phyloP scores from a whole-genome alignment of 1,139 yeast genomes.

The Candida sp. region DNA sequence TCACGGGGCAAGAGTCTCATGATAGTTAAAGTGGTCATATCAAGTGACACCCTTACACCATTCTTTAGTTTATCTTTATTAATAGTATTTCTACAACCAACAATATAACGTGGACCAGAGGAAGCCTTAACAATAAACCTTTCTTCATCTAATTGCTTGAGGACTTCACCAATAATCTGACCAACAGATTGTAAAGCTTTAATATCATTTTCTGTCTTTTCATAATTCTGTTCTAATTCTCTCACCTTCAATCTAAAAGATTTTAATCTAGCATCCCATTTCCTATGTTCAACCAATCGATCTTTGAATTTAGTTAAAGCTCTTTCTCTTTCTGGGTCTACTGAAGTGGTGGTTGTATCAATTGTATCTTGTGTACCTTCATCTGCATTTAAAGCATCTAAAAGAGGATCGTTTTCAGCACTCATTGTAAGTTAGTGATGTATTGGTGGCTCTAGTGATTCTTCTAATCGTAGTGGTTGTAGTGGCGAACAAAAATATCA shows the following conservation, averaged over 20 bases:
- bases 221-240: conserved; percentile 79
- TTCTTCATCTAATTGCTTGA: conserved; percentile 94
- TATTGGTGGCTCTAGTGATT: not conserved
- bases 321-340: conserved; percentile 72
- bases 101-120: conserved; percentile 96
- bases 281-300: conserved; percentile 88
- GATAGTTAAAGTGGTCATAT: conserved; percentile 96
- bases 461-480: not conserved
- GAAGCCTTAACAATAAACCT: conserved; percentile 96
- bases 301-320: conserved; percentile 81
- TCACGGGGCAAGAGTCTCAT: conserved; percentile 98
- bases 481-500: not conserved
- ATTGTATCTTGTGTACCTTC: conserved; percentile 11
- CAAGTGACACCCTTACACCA: conserved; percentile 95
- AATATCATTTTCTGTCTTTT: conserved; percentile 94
- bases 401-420: conserved; percentile 64
- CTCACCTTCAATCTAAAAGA: conserved; percentile 81
- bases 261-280: conserved; percentile 91
- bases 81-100: conserved; percentile 94
- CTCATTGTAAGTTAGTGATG: conserved; percentile 33
- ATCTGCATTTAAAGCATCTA: conserved; percentile 62
- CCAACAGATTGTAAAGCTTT: conserved; percentile 98
- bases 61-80: conserved; percentile 80
- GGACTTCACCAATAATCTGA: conserved; percentile 95
- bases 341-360: conserved; percentile 23